Conservation (phyloP, 1,139 yeast species). For the Nakaseomyces glabratus region DNA sequence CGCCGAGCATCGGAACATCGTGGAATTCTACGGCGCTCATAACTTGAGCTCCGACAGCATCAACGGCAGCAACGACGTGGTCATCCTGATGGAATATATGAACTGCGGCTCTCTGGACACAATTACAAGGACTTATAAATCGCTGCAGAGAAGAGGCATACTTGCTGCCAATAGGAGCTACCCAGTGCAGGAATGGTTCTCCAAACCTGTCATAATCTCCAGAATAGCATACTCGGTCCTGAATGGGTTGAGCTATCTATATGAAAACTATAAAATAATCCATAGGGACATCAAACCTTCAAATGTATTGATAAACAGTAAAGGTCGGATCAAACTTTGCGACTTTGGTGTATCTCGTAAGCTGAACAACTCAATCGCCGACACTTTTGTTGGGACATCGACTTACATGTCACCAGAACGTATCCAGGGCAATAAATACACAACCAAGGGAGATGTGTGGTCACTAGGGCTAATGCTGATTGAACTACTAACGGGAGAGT, state of each 20-base stretch:
- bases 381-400: constrained; percentile 95
- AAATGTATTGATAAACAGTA: constrained; percentile 69
- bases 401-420: constrained; percentile 98
- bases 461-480: constrained; percentile 83
- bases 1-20: constrained; percentile 64
- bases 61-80: constrained; percentile 29
- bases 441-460: constrained; percentile 95
- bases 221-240: constrained; percentile 71
- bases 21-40: constrained; percentile 86
- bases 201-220: constrained; percentile 55
- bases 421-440: constrained; percentile 86
- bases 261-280: constrained; percentile 72
- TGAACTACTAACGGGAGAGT: constrained; percentile 76
- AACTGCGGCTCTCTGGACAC: constrained; percentile 90
- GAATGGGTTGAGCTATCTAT: constrained; percentile 73
- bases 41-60: constrained; percentile 18
- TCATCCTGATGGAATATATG: constrained; percentile 92
- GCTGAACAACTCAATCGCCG: constrained; percentile 84
- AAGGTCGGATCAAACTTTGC: constrained; percentile 74
- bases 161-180: neutral
- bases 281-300: constrained; percentile 93
- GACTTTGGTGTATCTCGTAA: constrained; percentile 94
- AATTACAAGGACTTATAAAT: constrained; percentile 40
- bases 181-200: constrained; percentile 40
- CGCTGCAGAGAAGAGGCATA: constrained; percentile 1